Evolutionary conservation across 257 asterid genomes (phyloP), one percentile per base, ranked within the genome.

Genomic region (Ballota nigra): DNA sequence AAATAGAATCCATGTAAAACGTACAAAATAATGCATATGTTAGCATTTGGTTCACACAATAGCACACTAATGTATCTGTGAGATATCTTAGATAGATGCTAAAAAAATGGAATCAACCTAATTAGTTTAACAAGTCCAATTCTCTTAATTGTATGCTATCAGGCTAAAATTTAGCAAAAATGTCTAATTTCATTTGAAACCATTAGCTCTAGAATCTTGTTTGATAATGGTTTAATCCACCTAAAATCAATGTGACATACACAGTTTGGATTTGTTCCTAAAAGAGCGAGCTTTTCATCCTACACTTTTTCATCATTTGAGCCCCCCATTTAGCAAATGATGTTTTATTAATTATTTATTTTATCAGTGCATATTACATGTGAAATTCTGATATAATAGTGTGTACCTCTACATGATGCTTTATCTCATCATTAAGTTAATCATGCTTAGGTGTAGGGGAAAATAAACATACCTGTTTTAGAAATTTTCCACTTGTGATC

Each of bases 401-500:
- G n/a, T 16, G 55, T 4, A 15, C n/a, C 55, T 49, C 56, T 49
- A 47, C 55, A n/a, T 47, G 22, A 47, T 47, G 19, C 22, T n/a
- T 47, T 5, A 49, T 49, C 49, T 41, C 49, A 6, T 49, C 55
- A 45, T 16, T 45, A 45, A 45, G 20, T 45, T n/a, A 49, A 16
- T 49, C 56, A 49, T 5, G 52, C 52, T 43, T 40, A 13, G 52
- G 2, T 36, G 16, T 43, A 5, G 56, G 10, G 23, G 56, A 5
- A 49, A 49, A 5, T 16, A 53, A 1, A 33, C 51, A 8, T 79
- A 91, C 97, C 96, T 75, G 72, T 77, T 76, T 53, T 80, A 0
- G 98, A 92, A 29, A 92, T 84, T 63, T 26, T 66, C 86, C 87
- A 83, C 51, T 88, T 72, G 43, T 75, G 69, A 75, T 92, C 98